These are phyloP conservation scores for Cystobasidiaceae sp. DNA, from an alignment of 1,284 basidiomycete species.

Conservation along the genomic window DNA sequence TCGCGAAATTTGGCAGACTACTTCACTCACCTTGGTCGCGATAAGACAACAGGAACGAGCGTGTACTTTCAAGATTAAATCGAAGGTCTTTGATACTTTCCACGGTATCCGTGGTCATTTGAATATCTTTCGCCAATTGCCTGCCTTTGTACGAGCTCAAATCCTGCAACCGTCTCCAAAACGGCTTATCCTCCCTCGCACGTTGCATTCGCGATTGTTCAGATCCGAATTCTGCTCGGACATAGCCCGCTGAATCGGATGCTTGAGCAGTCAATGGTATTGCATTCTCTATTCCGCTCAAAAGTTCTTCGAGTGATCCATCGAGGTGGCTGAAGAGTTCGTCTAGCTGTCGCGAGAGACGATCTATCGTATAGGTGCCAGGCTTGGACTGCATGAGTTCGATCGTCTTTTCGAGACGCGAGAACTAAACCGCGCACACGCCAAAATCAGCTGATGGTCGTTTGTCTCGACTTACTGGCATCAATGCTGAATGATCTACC, in stretches of 20 bases:
- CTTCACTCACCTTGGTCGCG: conserved; percentile 33
- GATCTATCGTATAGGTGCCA: no score
- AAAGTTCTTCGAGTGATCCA: conserved; percentile 30
- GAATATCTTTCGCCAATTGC: conserved; percentile 37
- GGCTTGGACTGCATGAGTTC: no score
- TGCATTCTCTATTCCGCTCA: conserved; percentile 38
- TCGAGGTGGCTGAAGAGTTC: conserved; percentile 37
- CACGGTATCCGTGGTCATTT: conserved; percentile 36
- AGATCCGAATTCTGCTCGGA: conserved; percentile 29
- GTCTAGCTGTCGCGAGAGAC: conserved; percentile 39
- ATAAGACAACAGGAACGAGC: conserved; percentile 33
- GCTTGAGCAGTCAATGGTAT: conserved; percentile 36
- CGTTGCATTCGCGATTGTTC: conserved; percentile 24
- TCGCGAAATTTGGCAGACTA: no score
- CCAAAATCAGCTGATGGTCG: neutral
- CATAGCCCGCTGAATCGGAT: conserved; percentile 31
- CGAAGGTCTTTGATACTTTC: conserved; percentile 31
- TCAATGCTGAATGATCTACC: neutral
- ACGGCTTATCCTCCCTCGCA: conserved; percentile 21
- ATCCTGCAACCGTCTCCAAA: conserved; percentile 29
- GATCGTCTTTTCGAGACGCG: conserved; percentile 39
- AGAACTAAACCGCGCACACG: conserved; percentile 36
- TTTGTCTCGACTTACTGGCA: no score
- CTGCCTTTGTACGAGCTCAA: conserved; percentile 32
- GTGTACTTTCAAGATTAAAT: conserved; percentile 35